These are phyloP conservation scores for Wickerhamiella galacta DNA, from an alignment of 805 yeast species.

Conservation along the genomic window DNA sequence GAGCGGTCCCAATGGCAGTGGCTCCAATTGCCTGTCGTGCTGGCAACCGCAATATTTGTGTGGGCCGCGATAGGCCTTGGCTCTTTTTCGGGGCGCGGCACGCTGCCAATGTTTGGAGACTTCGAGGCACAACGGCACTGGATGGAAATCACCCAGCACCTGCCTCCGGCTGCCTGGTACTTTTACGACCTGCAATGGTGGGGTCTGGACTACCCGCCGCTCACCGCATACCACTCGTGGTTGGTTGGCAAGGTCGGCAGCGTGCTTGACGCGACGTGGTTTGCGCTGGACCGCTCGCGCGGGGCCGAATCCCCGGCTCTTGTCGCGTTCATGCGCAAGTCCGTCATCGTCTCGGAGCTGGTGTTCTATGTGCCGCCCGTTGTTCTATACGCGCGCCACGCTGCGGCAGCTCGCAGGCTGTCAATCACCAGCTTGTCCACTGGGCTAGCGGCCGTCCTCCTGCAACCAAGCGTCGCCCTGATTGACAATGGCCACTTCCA, in stretches of 20 bases:
- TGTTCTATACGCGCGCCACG: slow-evolving; percentile 49
- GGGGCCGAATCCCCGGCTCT: slow-evolving; percentile 54
- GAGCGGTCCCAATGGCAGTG: slow-evolving; percentile 38
- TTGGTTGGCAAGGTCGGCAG: slow-evolving; percentile 54
- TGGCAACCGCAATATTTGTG: slow-evolving; percentile 47
- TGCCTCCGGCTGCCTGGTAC: slow-evolving; percentile 72
- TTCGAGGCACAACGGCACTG: slow-evolving; percentile 98
- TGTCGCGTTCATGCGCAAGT: slow-evolving; percentile 71
- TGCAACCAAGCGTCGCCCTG: slow-evolving; percentile 67
- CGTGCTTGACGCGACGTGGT: slow-evolving; percentile 54
- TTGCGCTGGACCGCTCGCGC: slow-evolving; percentile 51
- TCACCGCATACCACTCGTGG: slow-evolving; percentile 88
- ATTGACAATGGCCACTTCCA: slow-evolving; percentile 98
- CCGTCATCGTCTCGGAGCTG: slow-evolving; percentile 62
- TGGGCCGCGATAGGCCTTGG: slow-evolving; percentile 83
- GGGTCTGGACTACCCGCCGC: slow-evolving; percentile 96
- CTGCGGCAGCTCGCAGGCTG: slow-evolving; percentile 39
- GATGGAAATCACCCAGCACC: slow-evolving; percentile 74
- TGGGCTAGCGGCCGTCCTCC: slow-evolving; percentile 59
- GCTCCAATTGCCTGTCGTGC: slow-evolving; percentile 59
- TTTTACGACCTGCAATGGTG: slow-evolving; percentile 78
- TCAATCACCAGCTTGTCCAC: slow-evolving; percentile 62
- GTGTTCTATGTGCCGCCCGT: slow-evolving; percentile 67
- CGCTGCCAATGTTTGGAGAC: slow-evolving; percentile 80
- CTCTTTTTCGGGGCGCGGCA: slow-evolving; percentile 55